A percentile compares a stretch with the other conserved stretches of the same genome.
phyloP scores from a whole-genome alignment of 768 basidiomycete species.

The Cystobasidium tubakii region DNA sequence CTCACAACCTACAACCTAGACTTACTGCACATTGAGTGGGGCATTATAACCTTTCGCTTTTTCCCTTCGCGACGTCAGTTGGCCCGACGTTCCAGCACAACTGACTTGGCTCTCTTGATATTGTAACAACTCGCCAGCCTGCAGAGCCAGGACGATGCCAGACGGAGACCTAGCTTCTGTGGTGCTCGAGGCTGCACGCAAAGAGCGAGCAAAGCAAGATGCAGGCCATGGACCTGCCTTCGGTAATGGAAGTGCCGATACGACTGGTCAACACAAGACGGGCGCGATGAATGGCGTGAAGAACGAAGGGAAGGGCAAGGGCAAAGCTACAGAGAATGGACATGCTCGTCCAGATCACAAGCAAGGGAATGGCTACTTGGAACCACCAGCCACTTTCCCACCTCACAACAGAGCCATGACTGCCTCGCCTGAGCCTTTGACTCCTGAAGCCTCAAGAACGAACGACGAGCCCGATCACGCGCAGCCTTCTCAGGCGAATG shows the following conservation, averaged over 20 bases:
- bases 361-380: not conserved
- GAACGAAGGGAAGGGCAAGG: constrained; percentile 1
- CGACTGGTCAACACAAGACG: not conserved
- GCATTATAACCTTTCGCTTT: not conserved
- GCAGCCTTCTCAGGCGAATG: not conserved
- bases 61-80: not conserved
- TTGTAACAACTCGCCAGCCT: no score
- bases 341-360: not conserved
- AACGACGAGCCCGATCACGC: not conserved
- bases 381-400: not conserved
- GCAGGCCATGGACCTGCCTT: not conserved
- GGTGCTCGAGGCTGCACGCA: constrained; percentile 33
- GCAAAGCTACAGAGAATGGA: not conserved
- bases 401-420: not conserved
- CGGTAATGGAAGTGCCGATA: not conserved
- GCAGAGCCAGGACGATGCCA: constrained; percentile 9
- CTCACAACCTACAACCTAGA: no score
- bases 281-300: not conserved
- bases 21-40: no score
- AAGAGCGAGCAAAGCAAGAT: constrained; percentile 25
- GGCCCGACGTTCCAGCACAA: no score
- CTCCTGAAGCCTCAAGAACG: not conserved
- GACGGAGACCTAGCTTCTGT: constrained; percentile 27
- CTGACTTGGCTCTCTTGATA: no score
- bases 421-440: constrained; percentile 25